Conservation (phyloP, 2,329 filamentous ascomycete species). For the Trichoderma sp. region DNA sequence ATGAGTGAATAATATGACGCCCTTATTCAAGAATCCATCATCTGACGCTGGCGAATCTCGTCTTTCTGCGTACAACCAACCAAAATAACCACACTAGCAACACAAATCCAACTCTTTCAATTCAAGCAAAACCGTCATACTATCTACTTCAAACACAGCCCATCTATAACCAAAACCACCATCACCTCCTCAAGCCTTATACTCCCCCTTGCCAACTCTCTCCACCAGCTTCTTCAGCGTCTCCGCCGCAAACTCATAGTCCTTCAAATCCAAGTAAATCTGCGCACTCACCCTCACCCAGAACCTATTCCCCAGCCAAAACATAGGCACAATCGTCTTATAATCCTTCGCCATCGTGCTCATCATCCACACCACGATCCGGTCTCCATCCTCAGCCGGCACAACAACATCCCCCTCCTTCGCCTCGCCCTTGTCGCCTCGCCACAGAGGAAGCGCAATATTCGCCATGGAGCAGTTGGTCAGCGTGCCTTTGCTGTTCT, state of each 20-base stretch:
- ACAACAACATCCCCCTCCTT: slow-evolving; percentile 32
- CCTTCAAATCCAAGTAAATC: slow-evolving; percentile 74
- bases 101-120: not conserved
- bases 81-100: not conserved
- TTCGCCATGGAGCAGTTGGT: slow-evolving; percentile 69
- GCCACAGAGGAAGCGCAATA: slow-evolving; percentile 64
- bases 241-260: slow-evolving; percentile 69
- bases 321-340: slow-evolving; percentile 68
- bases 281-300: slow-evolving; percentile 78
- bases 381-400: slow-evolving; percentile 30
- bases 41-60: not conserved
- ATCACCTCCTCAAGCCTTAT: slow-evolving; percentile 15
- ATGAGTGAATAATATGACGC: not conserved
- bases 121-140: not conserved
- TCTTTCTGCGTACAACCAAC: no score
- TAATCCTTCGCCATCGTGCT: slow-evolving; percentile 53
- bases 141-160: not conserved
- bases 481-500: slow-evolving; percentile 61
- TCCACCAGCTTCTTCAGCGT: slow-evolving; percentile 51
- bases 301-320: slow-evolving; percentile 56
- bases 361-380: slow-evolving; percentile 57
- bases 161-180: not conserved
- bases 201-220: slow-evolving; percentile 39
- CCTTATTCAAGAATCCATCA: not conserved
- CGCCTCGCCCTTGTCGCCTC: slow-evolving; percentile 27